phyloP scores from a whole-genome alignment of 2,329 filamentous ascomycete genomes.

The Colletotrichum melonis region DNA sequence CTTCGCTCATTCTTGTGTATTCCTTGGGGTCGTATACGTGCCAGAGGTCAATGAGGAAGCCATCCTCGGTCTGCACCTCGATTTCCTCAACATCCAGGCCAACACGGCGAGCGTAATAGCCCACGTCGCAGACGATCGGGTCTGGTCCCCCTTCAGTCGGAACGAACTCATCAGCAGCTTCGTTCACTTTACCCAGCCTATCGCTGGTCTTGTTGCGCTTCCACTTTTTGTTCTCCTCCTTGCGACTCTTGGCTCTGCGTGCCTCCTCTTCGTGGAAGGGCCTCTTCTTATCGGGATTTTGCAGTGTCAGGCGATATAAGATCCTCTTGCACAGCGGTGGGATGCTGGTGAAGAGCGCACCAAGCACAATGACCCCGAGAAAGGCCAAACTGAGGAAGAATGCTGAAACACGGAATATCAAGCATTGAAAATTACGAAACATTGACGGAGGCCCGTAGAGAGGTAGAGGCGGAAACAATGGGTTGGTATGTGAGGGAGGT shows the following conservation, averaged over 20 bases:
- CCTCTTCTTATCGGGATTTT: slow-evolving; percentile 69
- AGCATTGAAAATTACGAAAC: slow-evolving; percentile 73
- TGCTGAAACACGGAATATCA: slow-evolving; percentile 73
- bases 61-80: slow-evolving; percentile 91
- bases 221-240: slow-evolving; percentile 73
- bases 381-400: slow-evolving; percentile 84
- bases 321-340: slow-evolving; percentile 60
- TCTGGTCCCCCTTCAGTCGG: slow-evolving; percentile 86
- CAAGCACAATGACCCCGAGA: slow-evolving; percentile 79
- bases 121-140: slow-evolving; percentile 80
- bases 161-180: slow-evolving; percentile 67
- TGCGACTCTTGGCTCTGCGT: slow-evolving; percentile 66
- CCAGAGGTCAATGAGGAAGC: slow-evolving; percentile 90
- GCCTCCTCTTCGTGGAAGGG: slow-evolving; percentile 81
- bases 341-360: slow-evolving; percentile 76
- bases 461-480: slow-evolving; percentile 86
- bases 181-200: slow-evolving; percentile 52
- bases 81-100: slow-evolving; percentile 88
- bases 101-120: slow-evolving; percentile 88
- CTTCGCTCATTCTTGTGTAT: slow-evolving; percentile 63
- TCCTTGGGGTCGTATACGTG: slow-evolving; percentile 89
- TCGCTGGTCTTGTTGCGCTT: slow-evolving; percentile 53
- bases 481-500: slow-evolving; percentile 78
- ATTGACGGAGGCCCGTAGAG: slow-evolving; percentile 81
- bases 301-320: slow-evolving; percentile 66